Evolutionary conservation across 1,284 basidiomycete species (phyloP).

Genomic region (Ustilago hordei): DNA sequence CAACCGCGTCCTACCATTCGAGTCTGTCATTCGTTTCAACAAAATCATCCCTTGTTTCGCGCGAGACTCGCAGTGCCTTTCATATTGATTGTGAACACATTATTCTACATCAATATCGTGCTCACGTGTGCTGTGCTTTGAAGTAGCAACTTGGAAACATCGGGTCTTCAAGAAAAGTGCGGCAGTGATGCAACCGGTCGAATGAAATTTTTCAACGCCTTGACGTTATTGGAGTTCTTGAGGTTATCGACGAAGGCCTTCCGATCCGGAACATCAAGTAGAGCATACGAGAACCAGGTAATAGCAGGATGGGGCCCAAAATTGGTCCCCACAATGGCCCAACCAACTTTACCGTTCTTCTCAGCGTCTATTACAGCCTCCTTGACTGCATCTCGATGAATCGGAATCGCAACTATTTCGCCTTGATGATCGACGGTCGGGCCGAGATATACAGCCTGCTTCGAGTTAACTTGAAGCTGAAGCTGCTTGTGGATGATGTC

Average conservation of each 20-base stretch:
- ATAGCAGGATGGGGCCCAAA: background rate
- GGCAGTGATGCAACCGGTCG: background rate
- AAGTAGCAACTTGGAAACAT: no score
- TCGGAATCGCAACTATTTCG: conserved; percentile 17
- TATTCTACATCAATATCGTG: no score
- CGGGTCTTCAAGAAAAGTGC: background rate
- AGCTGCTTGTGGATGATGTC: conserved; percentile 9
- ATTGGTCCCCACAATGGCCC: conserved; percentile 10
- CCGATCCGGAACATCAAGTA: background rate
- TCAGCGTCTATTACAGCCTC: background rate
- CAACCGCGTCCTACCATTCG: no score
- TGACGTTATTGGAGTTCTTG: background rate
- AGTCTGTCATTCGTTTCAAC: no score
- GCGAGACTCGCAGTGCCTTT: no score
- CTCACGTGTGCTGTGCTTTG: no score
- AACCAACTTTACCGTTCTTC: background rate
- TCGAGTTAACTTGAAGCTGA: conserved; percentile 3
- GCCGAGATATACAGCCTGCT: background rate
- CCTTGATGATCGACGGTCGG: conserved; percentile 2
- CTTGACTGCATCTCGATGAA: conserved; percentile 7
- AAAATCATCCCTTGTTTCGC: no score
- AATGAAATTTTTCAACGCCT: background rate
- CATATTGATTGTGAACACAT: no score
- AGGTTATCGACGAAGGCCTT: background rate
- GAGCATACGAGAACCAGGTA: conserved; percentile 18